Conservation (phyloP, 305 asterid genomes). For the Fraxinus greggii region DNA sequence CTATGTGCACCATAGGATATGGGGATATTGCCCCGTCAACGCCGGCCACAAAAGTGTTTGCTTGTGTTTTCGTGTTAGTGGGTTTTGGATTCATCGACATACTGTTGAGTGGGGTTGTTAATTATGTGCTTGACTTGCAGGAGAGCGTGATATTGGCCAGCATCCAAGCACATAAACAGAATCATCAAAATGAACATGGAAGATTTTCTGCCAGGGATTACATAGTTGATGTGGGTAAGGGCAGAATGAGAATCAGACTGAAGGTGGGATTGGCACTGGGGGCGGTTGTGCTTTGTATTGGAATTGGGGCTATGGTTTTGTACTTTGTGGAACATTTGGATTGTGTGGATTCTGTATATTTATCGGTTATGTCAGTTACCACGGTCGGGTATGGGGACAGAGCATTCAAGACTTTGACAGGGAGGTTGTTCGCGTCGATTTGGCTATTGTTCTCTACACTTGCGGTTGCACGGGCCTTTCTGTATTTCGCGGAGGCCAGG, state of each 20-base stretch:
- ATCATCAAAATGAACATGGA: background rate
- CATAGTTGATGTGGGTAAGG: conserved; percentile 51
- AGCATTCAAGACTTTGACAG: conserved; percentile 46
- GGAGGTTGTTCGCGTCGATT: conserved; percentile 52
- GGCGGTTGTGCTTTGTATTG: conserved; percentile 48
- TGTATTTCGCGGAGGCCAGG: conserved; percentile 55
- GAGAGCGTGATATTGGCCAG: conserved; percentile 42
- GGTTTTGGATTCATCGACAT: conserved; percentile 61
- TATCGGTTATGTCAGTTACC: conserved; percentile 59
- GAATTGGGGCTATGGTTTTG: conserved; percentile 39
- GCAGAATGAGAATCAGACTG: conserved; percentile 56
- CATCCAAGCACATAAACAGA: background rate
- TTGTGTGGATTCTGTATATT: conserved; percentile 46
- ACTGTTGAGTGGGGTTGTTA: conserved; percentile 47
- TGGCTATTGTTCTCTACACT: conserved; percentile 58
- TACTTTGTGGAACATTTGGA: conserved; percentile 37
- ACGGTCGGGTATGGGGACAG: conserved; percentile 65
- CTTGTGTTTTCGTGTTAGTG: conserved; percentile 51
- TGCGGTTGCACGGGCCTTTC: conserved; percentile 57
- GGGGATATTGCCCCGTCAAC: conserved; percentile 58
- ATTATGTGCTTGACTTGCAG: conserved; percentile 57
- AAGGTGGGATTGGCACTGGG: conserved; percentile 55
- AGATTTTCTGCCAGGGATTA: conserved; percentile 33
- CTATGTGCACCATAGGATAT: conserved; percentile 66
- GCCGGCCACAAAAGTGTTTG: conserved; percentile 44